phyloP scores from a whole-genome alignment of 768 basidiomycete genomes.

The Leucocoprinus birnbaumii region DNA sequence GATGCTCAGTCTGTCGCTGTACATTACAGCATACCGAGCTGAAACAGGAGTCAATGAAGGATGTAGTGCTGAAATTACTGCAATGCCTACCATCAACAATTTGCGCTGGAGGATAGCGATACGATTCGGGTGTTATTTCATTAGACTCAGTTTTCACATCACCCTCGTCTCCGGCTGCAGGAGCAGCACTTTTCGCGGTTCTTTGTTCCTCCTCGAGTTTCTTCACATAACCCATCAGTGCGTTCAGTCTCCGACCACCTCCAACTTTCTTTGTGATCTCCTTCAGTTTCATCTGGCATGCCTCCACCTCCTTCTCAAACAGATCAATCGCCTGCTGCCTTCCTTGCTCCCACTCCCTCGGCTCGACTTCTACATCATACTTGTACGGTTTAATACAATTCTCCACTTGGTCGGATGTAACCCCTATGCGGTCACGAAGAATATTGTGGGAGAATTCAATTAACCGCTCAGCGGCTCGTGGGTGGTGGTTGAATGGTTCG shows the following conservation, averaged over 20 bases:
- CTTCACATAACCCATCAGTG: constrained; percentile 78
- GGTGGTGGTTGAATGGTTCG: constrained; percentile 93
- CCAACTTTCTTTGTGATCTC: constrained; percentile 90
- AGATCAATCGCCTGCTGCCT: constrained; percentile 70
- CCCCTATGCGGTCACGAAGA: constrained; percentile 85
- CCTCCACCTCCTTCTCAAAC: constrained; percentile 78
- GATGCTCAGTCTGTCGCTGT: constrained; percentile 75
- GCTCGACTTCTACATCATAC: constrained; percentile 95
- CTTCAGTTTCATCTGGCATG: constrained; percentile 85
- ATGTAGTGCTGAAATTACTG: background rate
- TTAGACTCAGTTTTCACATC: constrained; percentile 31
- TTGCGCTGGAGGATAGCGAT: constrained; percentile 89
- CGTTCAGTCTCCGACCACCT: constrained; percentile 74
- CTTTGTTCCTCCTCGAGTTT: constrained; percentile 74
- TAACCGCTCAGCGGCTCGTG: constrained; percentile 83
- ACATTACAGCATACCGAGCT: constrained; percentile 93
- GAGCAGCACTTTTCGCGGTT: constrained; percentile 46
- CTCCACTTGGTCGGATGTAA: constrained; percentile 98
- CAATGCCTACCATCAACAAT: constrained; percentile 80
- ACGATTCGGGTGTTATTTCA: constrained; percentile 62
- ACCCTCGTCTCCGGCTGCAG: constrained; percentile 19
- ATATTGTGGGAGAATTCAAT: constrained; percentile 92
- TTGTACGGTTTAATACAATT: constrained; percentile 99
- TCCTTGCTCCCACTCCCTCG: constrained; percentile 89
- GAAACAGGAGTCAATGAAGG: constrained; percentile 15